Base-by-base conservation (phyloP, 768 basidiomycete genomes). In the Leccinum fibrillosum region DNA sequence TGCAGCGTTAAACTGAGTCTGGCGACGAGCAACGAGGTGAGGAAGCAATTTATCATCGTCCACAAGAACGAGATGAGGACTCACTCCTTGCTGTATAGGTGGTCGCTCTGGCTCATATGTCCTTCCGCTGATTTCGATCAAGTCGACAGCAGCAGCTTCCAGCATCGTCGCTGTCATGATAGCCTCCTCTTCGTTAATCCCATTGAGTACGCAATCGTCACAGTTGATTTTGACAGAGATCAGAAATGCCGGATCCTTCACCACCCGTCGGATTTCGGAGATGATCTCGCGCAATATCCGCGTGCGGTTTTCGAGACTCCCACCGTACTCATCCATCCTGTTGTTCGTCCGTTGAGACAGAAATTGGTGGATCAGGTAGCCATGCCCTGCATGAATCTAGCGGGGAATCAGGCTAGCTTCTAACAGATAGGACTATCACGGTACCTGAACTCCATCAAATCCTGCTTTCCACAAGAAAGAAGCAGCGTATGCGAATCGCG, bases 371-470 rank as follows among this genome's bases (percentile, higher is more conserved):
- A 79, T 12, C 21, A 80, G 57, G 60, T 74, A 78, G 1, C 79
- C 77, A 55, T 81, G 79, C 53, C 76, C 77, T 55, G 71, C 72
- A 56, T 78, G 80, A 48, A 82, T 65, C 75, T 80, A 15, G 1
- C 12, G 21, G 15, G n/a, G 10, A 44, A 3, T 61, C 1, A 59
- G 44, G 3, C 0, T 13, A 12, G 7, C 7, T 42, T 6, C 4
- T 12, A 3, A 37, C 9, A 26, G 23, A 25, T 15, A 11, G 5
- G n/a, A 12, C 19, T 26, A 39, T 49, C 13, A 10, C 2, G 28
- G 59, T 45, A 79, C 72, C 71, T 86, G 83, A 5, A 83, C 75
- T 13, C 87, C 89, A 59, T 90, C 88, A 60, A 90, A 90, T 0
- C 85, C 88, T 26, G 88, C 86, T 21, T 65, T 62, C 49, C 76